phyloP scores from a whole-genome alignment of 306 rosid species.

The Begonia peltatifolia region DNA sequence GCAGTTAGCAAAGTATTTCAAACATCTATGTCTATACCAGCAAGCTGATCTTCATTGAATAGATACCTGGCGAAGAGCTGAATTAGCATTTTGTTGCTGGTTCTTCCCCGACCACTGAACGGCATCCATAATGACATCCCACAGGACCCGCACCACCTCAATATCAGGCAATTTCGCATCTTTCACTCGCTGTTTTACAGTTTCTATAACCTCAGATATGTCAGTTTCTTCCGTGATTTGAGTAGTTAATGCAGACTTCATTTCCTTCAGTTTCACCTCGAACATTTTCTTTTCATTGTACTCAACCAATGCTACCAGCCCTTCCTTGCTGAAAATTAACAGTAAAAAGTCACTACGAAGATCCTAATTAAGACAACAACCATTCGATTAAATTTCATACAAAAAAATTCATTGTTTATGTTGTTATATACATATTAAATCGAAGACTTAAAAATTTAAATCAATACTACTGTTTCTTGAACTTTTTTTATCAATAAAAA shows the following conservation, averaged over 20 bases:
- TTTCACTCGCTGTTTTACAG: slow-evolving; percentile 76
- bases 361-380: no score
- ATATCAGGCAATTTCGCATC: slow-evolving; percentile 87
- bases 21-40: no score
- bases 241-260: slow-evolving; percentile 87
- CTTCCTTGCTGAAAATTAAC: slow-evolving; percentile 69
- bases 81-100: slow-evolving; percentile 97
- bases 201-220: slow-evolving; percentile 88
- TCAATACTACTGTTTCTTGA: no score
- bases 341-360: not conserved
- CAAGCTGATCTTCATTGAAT: not conserved
- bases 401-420: no score
- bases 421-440: no score
- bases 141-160: slow-evolving; percentile 67
- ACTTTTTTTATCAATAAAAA: no score
- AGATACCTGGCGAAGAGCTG: slow-evolving; percentile 91
- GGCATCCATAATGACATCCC: slow-evolving; percentile 99
- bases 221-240: slow-evolving; percentile 91
- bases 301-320: slow-evolving; percentile 75
- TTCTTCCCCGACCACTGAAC: slow-evolving; percentile 99
- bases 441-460: no score
- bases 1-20: no score
- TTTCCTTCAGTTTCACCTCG: slow-evolving; percentile 88
- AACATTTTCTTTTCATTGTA: slow-evolving; percentile 94
- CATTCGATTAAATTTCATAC: no score